Conservation (phyloP, 352 stramenopile species). For the Aphanomyces stellatus region DNA sequence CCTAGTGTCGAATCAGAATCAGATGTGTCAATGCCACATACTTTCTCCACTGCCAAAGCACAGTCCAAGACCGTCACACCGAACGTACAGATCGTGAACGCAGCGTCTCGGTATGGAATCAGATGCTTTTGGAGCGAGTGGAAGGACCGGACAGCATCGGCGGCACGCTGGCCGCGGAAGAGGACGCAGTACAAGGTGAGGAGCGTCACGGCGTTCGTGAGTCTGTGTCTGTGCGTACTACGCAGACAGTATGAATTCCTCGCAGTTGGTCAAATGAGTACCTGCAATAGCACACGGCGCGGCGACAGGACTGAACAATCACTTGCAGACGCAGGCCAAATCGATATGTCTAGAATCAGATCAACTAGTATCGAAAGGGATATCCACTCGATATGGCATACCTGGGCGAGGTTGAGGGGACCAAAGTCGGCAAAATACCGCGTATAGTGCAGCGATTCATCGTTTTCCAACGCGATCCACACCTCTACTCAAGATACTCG, state of each 20-base stretch:
- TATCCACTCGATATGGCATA: not conserved
- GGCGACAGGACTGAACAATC: too few relatives aligned
- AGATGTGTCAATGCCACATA: conserved; percentile 16
- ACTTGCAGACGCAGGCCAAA: not conserved
- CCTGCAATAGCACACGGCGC: conserved; percentile 59
- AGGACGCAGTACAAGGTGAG: conserved; percentile 86
- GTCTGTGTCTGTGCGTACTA: conserved; percentile 71
- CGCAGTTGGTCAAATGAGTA: too few relatives aligned
- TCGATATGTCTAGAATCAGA: not conserved
- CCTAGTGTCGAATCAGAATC: not conserved
- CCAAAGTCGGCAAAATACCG: conserved; percentile 98
- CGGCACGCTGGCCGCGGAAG: conserved; percentile 32
- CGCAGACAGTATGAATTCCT: too few relatives aligned
- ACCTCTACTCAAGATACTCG: too few relatives aligned
- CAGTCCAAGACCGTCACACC: conserved; percentile 91
- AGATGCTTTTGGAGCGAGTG: conserved; percentile 31
- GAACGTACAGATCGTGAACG: conserved; percentile 76
- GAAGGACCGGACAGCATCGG: conserved; percentile 61
- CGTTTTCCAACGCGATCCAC: too few relatives aligned
- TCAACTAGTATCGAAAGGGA: not conserved
- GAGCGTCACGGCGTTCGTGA: conserved; percentile 87
- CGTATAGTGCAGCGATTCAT: conserved; percentile 88
- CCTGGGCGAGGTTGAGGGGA: conserved; percentile 88
- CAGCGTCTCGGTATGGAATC: conserved; percentile 39
- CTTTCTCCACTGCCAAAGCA: conserved; percentile 82